phyloP scores from a whole-genome alignment of 345 rosid species.

The Brassica nigra region DNA sequence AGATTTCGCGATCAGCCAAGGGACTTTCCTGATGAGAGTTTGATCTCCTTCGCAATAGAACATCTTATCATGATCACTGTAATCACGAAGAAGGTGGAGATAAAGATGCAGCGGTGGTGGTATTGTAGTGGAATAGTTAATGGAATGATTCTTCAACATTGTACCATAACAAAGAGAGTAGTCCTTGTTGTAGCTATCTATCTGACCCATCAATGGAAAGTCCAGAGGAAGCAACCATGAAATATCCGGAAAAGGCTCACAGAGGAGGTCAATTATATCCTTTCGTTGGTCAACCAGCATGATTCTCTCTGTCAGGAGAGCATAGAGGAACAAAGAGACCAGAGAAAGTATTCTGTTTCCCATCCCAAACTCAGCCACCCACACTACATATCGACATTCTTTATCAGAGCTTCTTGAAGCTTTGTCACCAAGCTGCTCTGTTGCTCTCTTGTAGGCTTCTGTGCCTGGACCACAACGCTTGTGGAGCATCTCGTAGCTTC shows the following conservation, averaged over 20 bases:
- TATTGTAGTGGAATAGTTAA: constrained; percentile 13
- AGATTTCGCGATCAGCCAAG: constrained; percentile 42
- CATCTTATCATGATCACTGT: constrained; percentile 35
- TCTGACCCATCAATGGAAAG: constrained; percentile 47
- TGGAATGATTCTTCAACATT: constrained; percentile 26
- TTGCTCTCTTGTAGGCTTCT: constrained; percentile 18
- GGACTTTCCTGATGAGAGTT: constrained; percentile 11
- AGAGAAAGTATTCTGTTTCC: constrained; percentile 62
- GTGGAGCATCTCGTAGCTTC: constrained; percentile 46
- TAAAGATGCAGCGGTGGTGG: constrained; percentile 32
- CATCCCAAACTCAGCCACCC: constrained; percentile 52
- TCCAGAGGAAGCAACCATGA: constrained; percentile 61
- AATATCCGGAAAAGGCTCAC: constrained; percentile 58
- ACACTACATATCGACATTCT: constrained; percentile 56
- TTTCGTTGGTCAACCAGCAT: constrained; percentile 54
- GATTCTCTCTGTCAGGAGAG: constrained; percentile 55
- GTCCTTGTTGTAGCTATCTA: constrained; percentile 36
- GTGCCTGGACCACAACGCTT: constrained; percentile 36
- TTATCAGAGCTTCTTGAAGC: background rate
- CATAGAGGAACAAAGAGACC: constrained; percentile 35
- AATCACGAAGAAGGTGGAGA: constrained; percentile 36
- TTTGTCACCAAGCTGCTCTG: constrained; percentile 18
- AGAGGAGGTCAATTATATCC: constrained; percentile 54
- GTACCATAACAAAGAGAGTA: constrained; percentile 22
- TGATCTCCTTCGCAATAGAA: constrained; percentile 43